Base-by-base conservation (phyloP, 2,329 filamentous ascomycete species). In the Furcasterigmium sp. region DNA sequence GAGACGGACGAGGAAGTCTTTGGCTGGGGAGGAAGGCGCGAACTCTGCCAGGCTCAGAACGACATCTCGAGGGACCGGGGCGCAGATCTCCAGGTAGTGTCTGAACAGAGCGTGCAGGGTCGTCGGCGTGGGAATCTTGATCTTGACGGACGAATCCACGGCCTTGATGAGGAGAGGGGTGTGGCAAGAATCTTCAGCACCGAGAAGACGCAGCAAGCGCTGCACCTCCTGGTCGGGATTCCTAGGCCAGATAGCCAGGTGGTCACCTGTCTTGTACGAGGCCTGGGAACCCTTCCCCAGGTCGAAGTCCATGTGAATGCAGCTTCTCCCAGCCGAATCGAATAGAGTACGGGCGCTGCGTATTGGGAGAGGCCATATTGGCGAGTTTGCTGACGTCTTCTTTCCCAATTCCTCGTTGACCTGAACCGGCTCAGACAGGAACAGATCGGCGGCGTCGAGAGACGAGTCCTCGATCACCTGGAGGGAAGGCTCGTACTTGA, bases 331-430 rank as follows among this genome's bases (percentile, higher is more conserved):
- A 65, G 90, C 88, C 65, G 87, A 84, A 39, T 76, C 84, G 72
- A 98, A 98, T 10, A 98, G 64, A 68, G 98, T 93, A 53, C 76
- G 76, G n/a, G 93, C 14, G 96, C 61, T 93, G 87, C 58, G 76
- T 77, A 56, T 98, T 94, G 23, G 91, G 90, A 23, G 93, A 91
- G 61, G 97, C 93, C 71, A 87, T 97, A 17, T 94, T 93, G 70
- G 95, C 95, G 75, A 97, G 91, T 40, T 90, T 85, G 61, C n/a
- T n/a, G n/a, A 95, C 96, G 78, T 86, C 97, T 13, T 93, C 91
- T 11, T 91, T 91, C 65, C 87, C 93, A 54, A 84, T 26, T 26
- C 7, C 7, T 26, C 7, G 93, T 73, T 89, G 87, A 74, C 91
- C n/a, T n/a, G 90, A 73, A 95, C 95, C 37, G 91, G 91, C 66